Base-by-base conservation (phyloP, 2,329 filamentous ascomycete species). In the Xylaria sp. region DNA sequence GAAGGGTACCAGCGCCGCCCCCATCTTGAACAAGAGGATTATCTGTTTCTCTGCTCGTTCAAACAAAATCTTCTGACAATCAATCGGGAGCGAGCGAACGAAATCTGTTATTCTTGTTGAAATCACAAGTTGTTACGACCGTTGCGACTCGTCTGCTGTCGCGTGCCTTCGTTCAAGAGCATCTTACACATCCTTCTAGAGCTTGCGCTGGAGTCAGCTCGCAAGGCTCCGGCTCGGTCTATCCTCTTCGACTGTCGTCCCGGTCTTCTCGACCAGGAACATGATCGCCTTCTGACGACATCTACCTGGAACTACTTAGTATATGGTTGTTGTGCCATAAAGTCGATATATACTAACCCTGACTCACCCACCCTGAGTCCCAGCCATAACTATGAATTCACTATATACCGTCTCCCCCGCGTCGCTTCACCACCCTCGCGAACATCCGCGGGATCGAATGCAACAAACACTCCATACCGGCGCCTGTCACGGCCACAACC, bases 381-480 rank as follows among this genome's bases (percentile, higher is more conserved):
- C 64, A 67, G 66, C 63, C 66, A 79, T 79, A 76, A 71, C 76
- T 70, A 79, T 79, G 77, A 71, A 75, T 70, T 77, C 74, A 45
- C 70, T 72, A 62, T 77, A 73, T 64, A 73, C 72, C 55, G 66
- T 74, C 60, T 71, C 72, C 57, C 72, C 72, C 57, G 67, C 72
- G 53, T 73, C 71, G 62, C 69, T 76, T 62, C 67, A 72, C 62
- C 70, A 75, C 63, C 66, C 70, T 52, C 65, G 65, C 57, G 68
- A 65, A 49, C 60, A 62, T 56, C 50, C 66, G 42, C 60, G 63
- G 52, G 60, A 61, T 51, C 63, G 54, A 48, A 56, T 64, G 52
- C 63, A 63, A 50, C 67, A 69, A 59, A 61, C 70, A 68, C 67
- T 66, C 66, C 66, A 63, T 61, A 54, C 66, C 60, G 66, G 70